Evolutionary conservation across 225 moss, liverwort and hornwort species (phyloP).

Genomic region (Pseudoscleropodium purum): DNA sequence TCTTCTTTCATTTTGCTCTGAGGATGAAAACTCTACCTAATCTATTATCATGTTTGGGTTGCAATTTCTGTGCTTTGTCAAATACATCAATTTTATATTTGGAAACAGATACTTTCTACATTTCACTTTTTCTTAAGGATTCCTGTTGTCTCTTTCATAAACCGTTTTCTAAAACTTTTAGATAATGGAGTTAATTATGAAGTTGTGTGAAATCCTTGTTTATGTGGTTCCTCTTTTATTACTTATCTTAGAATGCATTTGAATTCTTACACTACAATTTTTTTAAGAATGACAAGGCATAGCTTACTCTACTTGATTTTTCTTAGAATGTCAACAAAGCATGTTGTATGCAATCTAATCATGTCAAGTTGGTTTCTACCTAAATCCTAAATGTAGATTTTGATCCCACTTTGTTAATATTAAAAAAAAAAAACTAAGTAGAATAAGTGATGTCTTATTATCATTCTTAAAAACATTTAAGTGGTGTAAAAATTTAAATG

Average conservation of each 20-base stretch:
- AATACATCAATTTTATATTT: neutral
- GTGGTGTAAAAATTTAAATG: neutral
- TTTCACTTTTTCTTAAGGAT: neutral
- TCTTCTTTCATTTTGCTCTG: neutral
- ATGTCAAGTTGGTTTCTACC: neutral
- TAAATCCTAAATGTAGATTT: neutral
- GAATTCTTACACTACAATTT: neutral
- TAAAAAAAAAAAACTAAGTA: no score
- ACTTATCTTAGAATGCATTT: neutral
- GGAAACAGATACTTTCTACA: no score
- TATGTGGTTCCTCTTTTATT: neutral
- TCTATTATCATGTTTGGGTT: no score
- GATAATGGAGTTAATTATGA: neutral
- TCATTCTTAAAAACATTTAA: neutral
- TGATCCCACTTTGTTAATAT: no score
- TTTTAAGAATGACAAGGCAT: neutral
- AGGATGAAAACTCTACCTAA: neutral
- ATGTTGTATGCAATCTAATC: neutral
- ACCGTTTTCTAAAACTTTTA: neutral
- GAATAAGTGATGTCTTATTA: neutral
- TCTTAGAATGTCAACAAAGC: neutral
- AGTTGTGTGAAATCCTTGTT: fast-evolving
- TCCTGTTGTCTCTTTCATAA: neutral
- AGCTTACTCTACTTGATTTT: neutral
- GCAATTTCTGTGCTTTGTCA: neutral